These are phyloP conservation scores for Fraxinus americana DNA, from an alignment of 257 asterid genomes.

Conservation along the genomic window DNA sequence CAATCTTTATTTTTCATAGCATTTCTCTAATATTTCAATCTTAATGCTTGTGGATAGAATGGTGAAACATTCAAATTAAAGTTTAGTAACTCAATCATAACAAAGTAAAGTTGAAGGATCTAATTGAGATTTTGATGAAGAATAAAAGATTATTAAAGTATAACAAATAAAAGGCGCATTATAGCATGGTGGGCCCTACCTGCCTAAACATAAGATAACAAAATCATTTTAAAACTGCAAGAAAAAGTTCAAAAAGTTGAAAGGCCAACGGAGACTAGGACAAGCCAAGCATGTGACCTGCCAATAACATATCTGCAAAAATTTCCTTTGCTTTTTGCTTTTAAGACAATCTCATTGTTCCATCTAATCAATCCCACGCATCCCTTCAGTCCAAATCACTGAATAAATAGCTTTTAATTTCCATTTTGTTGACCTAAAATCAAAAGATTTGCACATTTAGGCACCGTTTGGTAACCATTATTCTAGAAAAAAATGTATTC, in stretches of 20 bases:
- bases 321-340: slow-evolving; percentile 18
- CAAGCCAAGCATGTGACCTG: slow-evolving; percentile 93
- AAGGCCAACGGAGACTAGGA: slow-evolving; percentile 62
- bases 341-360: slow-evolving; percentile 38
- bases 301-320: slow-evolving; percentile 43
- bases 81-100: no score
- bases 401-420: slow-evolving; percentile 15
- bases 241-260: slow-evolving; percentile 24
- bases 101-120: no score
- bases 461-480: no score
- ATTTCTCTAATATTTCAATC: no score
- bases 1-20: no score
- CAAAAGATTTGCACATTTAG: slow-evolving; percentile 33
- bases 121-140: no score
- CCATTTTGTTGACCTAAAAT: slow-evolving; percentile 38
- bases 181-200: slow-evolving; percentile 32
- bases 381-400: slow-evolving; percentile 72
- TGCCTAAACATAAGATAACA: slow-evolving; percentile 41
- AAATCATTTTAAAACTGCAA: slow-evolving; percentile 34
- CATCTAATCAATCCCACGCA: slow-evolving; percentile 58
- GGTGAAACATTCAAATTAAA: no score
- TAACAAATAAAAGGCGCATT: not conserved
- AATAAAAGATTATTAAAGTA: no score
- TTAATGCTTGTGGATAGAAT: no score
- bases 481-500: no score